Percentiles rank a stretch among this genome's conserved stretches.
These are phyloP conservation scores for Clitoria ternatea DNA, from an alignment of 306 rosid genomes.

Conservation along the genomic window DNA sequence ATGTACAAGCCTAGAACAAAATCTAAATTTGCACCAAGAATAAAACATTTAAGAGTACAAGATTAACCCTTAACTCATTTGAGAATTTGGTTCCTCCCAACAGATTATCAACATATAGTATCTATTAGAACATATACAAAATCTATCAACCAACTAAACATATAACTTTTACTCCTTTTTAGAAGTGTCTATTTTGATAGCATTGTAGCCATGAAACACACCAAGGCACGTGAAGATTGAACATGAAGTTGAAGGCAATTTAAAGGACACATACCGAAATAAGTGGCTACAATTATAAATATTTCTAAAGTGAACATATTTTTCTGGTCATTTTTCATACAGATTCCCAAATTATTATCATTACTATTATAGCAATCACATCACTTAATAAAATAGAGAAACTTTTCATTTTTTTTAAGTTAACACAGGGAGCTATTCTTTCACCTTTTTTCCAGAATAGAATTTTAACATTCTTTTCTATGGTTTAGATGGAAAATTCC, in stretches of 20 bases:
- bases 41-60: not conserved
- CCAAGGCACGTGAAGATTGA: not conserved
- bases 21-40: not conserved
- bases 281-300: not conserved
- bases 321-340: not conserved
- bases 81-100: not conserved
- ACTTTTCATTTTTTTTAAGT: not conserved
- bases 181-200: not conserved
- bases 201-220: not conserved
- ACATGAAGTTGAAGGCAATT: not conserved
- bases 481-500: too few species aligned
- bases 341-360: not conserved
- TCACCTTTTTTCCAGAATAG: too few species aligned
- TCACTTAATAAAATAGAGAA: not conserved
- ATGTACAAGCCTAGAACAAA: not conserved
- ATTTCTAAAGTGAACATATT: not conserved
- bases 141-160: not conserved
- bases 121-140: not conserved
- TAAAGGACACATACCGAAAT: not conserved
- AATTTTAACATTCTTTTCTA: too few species aligned
- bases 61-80: not conserved
- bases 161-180: not conserved
- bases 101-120: not conserved
- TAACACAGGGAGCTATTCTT: too few species aligned
- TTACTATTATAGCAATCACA: not conserved